Conservation (phyloP, 139 green algal species). For the Pseudopediastrum boryanum region DNA sequence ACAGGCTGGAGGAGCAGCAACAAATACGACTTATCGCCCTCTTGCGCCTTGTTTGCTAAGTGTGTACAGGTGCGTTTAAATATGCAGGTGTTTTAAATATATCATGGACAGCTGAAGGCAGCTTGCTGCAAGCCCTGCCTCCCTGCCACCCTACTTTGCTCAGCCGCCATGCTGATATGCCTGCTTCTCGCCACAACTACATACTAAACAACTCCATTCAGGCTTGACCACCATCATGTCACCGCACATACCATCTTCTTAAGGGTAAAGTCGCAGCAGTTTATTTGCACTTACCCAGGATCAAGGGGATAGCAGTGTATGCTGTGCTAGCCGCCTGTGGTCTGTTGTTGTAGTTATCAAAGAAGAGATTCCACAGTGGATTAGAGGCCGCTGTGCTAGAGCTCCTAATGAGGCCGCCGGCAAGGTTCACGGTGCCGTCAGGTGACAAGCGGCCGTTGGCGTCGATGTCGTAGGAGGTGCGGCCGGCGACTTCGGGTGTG, state of each 20-base stretch:
- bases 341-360: conserved; percentile 19
- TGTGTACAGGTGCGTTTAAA: no score
- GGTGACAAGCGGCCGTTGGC: background rate
- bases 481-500: conserved; percentile 23
- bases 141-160: no score
- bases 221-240: background rate
- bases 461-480: conserved; percentile 6
- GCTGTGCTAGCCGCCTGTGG: conserved; percentile 6
- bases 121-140: no score
- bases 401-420: background rate
- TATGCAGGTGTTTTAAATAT: no score
- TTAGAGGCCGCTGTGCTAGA: background rate
- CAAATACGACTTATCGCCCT: no score
- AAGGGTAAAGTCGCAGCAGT: background rate
- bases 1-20: no score
- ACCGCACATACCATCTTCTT: background rate
- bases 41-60: no score
- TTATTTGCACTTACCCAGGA: conserved; percentile 4
- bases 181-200: background rate
- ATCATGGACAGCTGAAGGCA: no score
- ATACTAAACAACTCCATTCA: background rate
- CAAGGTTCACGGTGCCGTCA: conserved; percentile 22
- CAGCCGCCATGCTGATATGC: background rate
- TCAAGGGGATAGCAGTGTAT: conserved; percentile 14
- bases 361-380: background rate